These are phyloP conservation scores for Leptographium lundbergii DNA, from an alignment of 2,329 filamentous ascomycete genomes.

Conservation along the genomic window DNA sequence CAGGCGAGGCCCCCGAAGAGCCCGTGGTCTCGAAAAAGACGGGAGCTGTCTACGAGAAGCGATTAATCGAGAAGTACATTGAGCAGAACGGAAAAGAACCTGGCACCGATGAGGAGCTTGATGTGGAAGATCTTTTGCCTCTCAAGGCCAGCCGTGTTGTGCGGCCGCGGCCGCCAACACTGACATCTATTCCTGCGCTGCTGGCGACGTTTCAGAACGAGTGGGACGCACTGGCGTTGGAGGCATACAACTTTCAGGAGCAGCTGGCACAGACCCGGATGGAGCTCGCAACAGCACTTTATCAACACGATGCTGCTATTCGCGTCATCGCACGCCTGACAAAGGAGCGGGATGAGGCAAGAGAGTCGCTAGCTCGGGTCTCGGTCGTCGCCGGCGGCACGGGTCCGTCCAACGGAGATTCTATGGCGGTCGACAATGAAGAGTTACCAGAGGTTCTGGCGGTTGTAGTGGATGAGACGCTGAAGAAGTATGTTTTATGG, in stretches of 20 bases:
- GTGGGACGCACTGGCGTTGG: constrained; percentile 88
- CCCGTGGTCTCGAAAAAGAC: constrained; percentile 84
- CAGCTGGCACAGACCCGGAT: constrained; percentile 82
- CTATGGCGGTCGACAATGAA: constrained; percentile 84
- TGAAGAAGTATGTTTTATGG: constrained; percentile 52
- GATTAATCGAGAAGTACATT: constrained; percentile 90
- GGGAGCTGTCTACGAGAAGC: constrained; percentile 90
- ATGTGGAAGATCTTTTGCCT: constrained; percentile 73
- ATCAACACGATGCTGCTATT: constrained; percentile 95
- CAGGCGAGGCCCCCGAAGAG: constrained; percentile 88
- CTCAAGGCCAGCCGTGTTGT: constrained; percentile 76
- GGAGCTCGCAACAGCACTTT: constrained; percentile 85
- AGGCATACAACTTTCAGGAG: constrained; percentile 83
- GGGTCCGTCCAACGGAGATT: constrained; percentile 40
- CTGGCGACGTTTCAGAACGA: constrained; percentile 95
- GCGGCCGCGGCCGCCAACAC: constrained; percentile 76
- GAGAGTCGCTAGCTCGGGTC: constrained; percentile 76
- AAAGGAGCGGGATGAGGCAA: constrained; percentile 84
- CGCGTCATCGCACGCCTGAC: constrained; percentile 84
- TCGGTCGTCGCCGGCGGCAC: constrained; percentile 52
- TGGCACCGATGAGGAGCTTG: constrained; percentile 73
- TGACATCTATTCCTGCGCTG: constrained; percentile 91
- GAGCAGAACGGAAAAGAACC: constrained; percentile 87
- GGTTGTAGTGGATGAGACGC: constrained; percentile 65
- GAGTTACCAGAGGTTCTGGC: constrained; percentile 60